Base-by-base conservation (phyloP, 805 yeast genomes). In the Metschnikowia chrysomelidarum region DNA sequence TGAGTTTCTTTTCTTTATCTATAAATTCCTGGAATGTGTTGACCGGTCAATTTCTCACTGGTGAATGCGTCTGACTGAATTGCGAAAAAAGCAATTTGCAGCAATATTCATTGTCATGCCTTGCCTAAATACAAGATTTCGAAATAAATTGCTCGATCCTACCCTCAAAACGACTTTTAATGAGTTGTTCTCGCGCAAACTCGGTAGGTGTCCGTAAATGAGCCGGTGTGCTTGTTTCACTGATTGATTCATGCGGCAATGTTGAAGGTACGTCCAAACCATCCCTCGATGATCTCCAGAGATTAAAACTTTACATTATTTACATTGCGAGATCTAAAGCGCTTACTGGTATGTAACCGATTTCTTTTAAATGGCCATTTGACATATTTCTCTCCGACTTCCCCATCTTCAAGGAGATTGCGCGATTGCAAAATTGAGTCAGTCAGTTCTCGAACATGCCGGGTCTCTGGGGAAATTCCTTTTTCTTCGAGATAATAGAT, bases 361-460 rank as follows among this genome's bases (percentile, higher is more conserved):
- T 28, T 23, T 19, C 20, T 19, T 19, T 19, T 19, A 16, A 28
- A 11, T 8, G 13, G 20, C 4, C 24, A 19, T 12, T 2, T 12
- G 12, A 19, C 31, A 23, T 12, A 28, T 3, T 28, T 27, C 4
- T 9, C 13, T n/a, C 31, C 31, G 16, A 27, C 31, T 27, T 27
- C 13, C 16, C 18, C 11, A 18, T 18, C 6, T 10, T 19, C 16
- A 7, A 12, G 5, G 5, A 24, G 19, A 7, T 17, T 17, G 9
- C 24, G 31, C 24, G 31, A 18, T 11, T 16, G 24, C 5, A 28
- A 24, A 9, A 28, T 8, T n/a, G 2, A 19, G 6, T 28, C 17
- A 2, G 31, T 24, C 31, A 28, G 19, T 28, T 19, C 4, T 5
- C 24, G 6, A 19, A 18, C 22, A 2, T 2, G 22, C 9, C 11